Base-by-base conservation (phyloP, 345 rosid genomes). In the Stellera chamaejasme region DNA sequence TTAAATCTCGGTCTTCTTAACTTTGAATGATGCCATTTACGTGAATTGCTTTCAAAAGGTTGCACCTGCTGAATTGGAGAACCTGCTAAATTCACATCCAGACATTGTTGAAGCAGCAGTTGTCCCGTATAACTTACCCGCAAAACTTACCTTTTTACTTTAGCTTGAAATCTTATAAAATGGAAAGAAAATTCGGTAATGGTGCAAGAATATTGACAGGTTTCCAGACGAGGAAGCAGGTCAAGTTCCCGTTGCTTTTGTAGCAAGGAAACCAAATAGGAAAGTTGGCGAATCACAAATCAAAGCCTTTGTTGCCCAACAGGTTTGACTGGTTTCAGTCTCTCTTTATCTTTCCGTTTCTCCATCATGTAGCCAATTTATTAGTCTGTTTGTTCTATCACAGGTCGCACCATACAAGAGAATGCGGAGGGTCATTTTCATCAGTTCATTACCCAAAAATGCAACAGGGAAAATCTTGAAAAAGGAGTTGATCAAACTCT, bases 361-460 rank as follows among this genome's bases (percentile, higher is more conserved):
- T 43, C 10, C 9, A 50, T 25, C 26, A 32, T 48, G 12, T 43
- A 23, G 10, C 11, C 7, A 32, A 32, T 3, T 45, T 45, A 42
- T n/a, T 44, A 10, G 1, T 41, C 9, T 44, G 28, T 13, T 26
- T 27, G 4, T 13, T 10, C 13, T 61, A 32, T 59, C 52, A 56
- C 26, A 77, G 83, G 87, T 84, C 49, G 79, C 87, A 3, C 79
- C 79, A 0, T 77, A 81, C 66, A 84, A 81, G 71, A 77, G 69
- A 55, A 57, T 79, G 13, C 64, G 68, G 13, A 63, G 56, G 14
- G 77, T 77, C 16, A 59, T n/a, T 42, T 75, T 81, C 54, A 23
- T 79, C 27, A 54, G 66, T 62, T 69, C 80, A 4, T 26, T 81
- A 43, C 87, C 87, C 0, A 79, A 54, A 75, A 84, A 69, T 69